Conservation (phyloP, 371 early-diverging fungal genomes). For the Gilbertella persicaria region DNA sequence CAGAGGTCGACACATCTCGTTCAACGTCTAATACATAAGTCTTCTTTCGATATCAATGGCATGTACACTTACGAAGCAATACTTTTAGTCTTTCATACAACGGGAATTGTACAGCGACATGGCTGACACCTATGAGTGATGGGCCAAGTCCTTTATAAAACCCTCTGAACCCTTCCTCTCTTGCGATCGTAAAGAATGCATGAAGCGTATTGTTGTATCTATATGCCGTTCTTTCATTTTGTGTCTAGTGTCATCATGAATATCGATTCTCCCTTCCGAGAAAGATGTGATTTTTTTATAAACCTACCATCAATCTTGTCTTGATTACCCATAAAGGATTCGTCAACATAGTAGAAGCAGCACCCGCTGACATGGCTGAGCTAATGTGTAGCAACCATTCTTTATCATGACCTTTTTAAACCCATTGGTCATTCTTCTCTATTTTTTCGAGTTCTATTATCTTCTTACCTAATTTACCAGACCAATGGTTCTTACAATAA, state of each 20-base stretch:
- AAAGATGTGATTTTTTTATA: too few relatives aligned
- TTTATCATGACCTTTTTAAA: conserved; percentile 28
- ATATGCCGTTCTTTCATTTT: conserved; percentile 67
- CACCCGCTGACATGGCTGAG: conserved; percentile 85
- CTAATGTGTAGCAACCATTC: conserved; percentile 74
- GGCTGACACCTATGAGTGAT: conserved; percentile 87
- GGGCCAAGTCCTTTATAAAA: conserved; percentile 91
- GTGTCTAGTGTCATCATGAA: conserved; percentile 51
- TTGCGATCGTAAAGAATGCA: conserved; percentile 71
- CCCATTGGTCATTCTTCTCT: conserved; percentile 26
- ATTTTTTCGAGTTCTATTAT: conserved; percentile 10
- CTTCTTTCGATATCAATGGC: background rate
- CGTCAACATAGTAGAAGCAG: conserved; percentile 74
- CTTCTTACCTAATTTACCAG: conserved; percentile 32
- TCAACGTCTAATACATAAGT: conserved; percentile 15
- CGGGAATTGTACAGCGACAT: conserved; percentile 95
- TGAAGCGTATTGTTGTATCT: conserved; percentile 70
- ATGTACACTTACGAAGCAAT: conserved; percentile 54
- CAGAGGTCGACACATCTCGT: conserved; percentile 15
- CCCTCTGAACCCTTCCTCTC: conserved; percentile 73
- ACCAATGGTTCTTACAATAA: conserved; percentile 54
- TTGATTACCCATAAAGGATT: conserved; percentile 98
- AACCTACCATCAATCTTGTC: conserved; percentile 82
- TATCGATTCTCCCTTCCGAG: background rate
- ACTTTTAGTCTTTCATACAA: conserved; percentile 89